Base-by-base conservation (phyloP, 441 rosid species). In the Breynia disticha region DNA sequence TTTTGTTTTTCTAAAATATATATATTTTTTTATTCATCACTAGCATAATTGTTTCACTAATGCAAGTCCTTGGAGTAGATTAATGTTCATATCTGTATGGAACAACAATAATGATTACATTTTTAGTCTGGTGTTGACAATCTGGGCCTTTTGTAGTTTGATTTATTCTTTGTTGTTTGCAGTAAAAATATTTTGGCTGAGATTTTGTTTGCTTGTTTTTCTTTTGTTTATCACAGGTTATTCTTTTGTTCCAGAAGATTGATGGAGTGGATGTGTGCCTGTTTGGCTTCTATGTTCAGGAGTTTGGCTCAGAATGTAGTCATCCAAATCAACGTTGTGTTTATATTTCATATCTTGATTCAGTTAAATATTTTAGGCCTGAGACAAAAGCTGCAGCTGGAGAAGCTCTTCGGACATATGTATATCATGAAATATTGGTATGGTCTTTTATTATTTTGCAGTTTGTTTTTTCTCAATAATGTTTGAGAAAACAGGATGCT, bases 361-460 rank as follows among this genome's bases (percentile, higher is more conserved):
- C 91, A 0, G 84, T 83, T 51, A 83, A 86, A 68, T 79, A 86
- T 64, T 86, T 86, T 54, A 68, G 77, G 62, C 90, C 90, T 1
- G 79, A 74, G 60, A 72, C 72, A 54, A 19, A 51, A 56, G 76
- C 82, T 46, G 72, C 63, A 50, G 16, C 72, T 42, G 80, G 87
- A 50, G 87, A 84, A 67, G 75, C 86, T 68, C 90, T 84, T 39
- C 80, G 85, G 37, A 76, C 85, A 24, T 80, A 77, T 62, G 90
- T 83, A 64, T 86, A 86, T 60, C 91, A 86, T 54, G 88, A 86
- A 68, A 69, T 87, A 64, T 46, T 87, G 80, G 90, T 83, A 73
- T 58, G 8, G 19, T 18, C 46, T 37, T 50, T 54, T 18, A 21
- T 11, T 56, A 46, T 53, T 47, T 54, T 56, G 42, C 20, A 28